These are phyloP conservation scores for Fusarium sp. DNA, from an alignment of 2,329 filamentous ascomycete genomes.

Conservation along the genomic window DNA sequence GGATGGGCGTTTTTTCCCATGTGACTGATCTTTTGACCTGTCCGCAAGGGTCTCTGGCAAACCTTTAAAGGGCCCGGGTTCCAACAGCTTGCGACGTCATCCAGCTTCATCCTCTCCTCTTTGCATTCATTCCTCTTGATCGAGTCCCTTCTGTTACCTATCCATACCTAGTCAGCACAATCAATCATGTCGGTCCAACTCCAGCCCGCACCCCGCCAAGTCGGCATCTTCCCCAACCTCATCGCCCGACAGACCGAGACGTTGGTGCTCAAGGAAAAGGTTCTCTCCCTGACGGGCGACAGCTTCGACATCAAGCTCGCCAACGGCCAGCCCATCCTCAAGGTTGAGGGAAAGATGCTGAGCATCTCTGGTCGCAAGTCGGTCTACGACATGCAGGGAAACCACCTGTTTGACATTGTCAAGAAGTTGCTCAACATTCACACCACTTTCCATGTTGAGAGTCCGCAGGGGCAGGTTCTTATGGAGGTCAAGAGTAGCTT, in stretches of 20 bases:
- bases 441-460: slow-evolving; percentile 62
- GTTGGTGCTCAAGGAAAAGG: slow-evolving; percentile 69
- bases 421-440: slow-evolving; percentile 64
- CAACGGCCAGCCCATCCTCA: slow-evolving; percentile 64
- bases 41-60: not conserved
- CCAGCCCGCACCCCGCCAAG: slow-evolving; percentile 43
- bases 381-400: slow-evolving; percentile 62
- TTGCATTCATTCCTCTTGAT: not conserved
- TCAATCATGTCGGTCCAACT: slow-evolving; percentile 35
- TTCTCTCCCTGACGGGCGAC: slow-evolving; percentile 71
- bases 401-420: slow-evolving; percentile 67
- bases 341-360: slow-evolving; percentile 65
- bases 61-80: not conserved
- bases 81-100: not conserved
- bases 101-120: not conserved
- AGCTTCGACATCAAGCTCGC: slow-evolving; percentile 70
- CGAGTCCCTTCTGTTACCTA: not conserved
- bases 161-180: not conserved
- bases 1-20: not conserved
- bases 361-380: slow-evolving; percentile 66
- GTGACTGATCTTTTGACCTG: not conserved
- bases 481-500: slow-evolving; percentile 67
- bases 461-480: slow-evolving; percentile 57
- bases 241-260: slow-evolving; percentile 55
- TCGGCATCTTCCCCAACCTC: slow-evolving; percentile 54